Evolutionary conservation across 345 rosid genomes (phyloP).

Genomic region (Sisymbrium irio): DNA sequence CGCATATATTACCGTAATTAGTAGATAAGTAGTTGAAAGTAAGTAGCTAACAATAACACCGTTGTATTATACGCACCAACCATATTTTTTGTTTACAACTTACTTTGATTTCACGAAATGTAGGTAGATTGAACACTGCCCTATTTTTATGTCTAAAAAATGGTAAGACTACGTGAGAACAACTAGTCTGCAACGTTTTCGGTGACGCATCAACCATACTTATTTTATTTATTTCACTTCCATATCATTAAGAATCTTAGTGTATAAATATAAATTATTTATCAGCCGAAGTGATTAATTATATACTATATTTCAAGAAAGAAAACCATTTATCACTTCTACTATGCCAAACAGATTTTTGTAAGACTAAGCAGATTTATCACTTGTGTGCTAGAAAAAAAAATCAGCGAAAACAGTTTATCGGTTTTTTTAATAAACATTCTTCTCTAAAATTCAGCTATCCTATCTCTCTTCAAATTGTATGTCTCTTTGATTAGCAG

Average conservation of each 20-base stretch:
- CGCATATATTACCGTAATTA: not conserved
- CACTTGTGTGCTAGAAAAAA: too few relatives aligned
- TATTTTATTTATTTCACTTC: not conserved
- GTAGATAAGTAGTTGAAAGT: not conserved
- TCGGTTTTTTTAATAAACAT: too few relatives aligned
- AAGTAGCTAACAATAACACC: not conserved
- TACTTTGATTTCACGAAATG: not conserved
- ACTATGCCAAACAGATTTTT: too few relatives aligned
- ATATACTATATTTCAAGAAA: not conserved
- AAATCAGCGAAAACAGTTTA: too few relatives aligned
- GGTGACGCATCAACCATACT: not conserved
- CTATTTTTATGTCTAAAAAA: not conserved
- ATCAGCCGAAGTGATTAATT: not conserved
- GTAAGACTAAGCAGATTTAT: too few relatives aligned
- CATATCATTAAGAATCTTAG: not conserved
- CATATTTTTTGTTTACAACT: not conserved
- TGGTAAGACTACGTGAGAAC: not conserved
- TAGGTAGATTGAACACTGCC: not conserved
- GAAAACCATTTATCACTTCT: not conserved
- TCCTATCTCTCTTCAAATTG: too few relatives aligned
- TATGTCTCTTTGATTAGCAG: too few relatives aligned
- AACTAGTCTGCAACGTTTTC: not conserved
- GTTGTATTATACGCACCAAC: not conserved
- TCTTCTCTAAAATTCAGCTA: too few relatives aligned
- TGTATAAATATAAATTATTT: not conserved